Conservation (phyloP, 495 filamentous ascomycete genomes). For the Penicillium tannophilum region DNA sequence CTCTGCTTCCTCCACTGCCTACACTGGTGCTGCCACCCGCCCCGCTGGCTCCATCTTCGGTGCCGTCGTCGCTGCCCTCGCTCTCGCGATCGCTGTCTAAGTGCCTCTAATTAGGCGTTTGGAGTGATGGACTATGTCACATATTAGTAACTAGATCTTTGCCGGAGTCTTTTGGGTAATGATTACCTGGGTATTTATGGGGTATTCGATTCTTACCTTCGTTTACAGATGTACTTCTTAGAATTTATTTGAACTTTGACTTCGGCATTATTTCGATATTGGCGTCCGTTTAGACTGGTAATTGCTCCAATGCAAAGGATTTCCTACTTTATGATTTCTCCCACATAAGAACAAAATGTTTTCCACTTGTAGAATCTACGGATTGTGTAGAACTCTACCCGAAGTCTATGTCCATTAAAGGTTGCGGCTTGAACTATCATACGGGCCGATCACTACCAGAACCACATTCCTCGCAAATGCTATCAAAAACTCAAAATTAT, state of each 20-base stretch:
- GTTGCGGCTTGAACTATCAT: neutral
- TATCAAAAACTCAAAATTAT: neutral
- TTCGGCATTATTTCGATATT: neutral
- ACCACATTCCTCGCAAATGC: neutral
- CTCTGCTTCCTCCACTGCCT: slow-evolving; percentile 23
- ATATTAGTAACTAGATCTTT: slow-evolving; percentile 8
- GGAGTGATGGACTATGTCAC: slow-evolving; percentile 21
- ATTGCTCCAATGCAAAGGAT: too few relatives aligned
- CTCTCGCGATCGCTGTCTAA: slow-evolving; percentile 39
- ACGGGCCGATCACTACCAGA: neutral
- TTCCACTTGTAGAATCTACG: too few relatives aligned
- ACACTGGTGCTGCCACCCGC: slow-evolving; percentile 28
- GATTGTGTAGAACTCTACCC: too few relatives aligned
- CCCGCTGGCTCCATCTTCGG: slow-evolving; percentile 37
- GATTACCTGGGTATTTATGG: slow-evolving; percentile 16
- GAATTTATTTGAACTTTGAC: slow-evolving; percentile 12
- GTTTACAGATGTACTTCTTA: slow-evolving; percentile 20
- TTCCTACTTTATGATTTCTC: too few relatives aligned
- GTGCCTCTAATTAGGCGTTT: slow-evolving; percentile 13
- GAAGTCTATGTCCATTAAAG: neutral
- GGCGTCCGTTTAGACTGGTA: slow-evolving; percentile 1
- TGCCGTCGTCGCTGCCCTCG: slow-evolving; percentile 31
- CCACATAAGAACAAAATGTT: too few relatives aligned
- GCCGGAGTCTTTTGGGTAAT: slow-evolving; percentile 12
- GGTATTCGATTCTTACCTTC: slow-evolving; percentile 17